Base-by-base conservation (phyloP, 441 rosid genomes). In the Viola pubescens region DNA sequence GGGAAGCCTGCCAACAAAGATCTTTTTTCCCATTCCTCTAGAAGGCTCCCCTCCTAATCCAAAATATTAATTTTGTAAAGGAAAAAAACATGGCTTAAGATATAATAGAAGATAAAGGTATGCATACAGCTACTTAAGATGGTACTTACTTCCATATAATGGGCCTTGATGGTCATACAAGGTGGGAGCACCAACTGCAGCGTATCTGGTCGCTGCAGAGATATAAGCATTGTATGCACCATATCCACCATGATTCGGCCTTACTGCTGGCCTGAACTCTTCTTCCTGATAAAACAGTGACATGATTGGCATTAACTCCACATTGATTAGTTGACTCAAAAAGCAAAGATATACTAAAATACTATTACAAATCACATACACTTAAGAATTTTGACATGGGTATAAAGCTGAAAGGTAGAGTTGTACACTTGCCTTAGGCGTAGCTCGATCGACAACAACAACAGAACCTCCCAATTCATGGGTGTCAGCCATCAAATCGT, bases 211-310 rank as follows among this genome's bases (percentile, higher is more conserved):
- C 11, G 98, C 91, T 14, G 97, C 94, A 67, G 95, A 85, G 67
- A 91, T 89, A 68, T 91, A 91, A 10, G 97, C 95, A 77, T 87
- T 84, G 64, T 89, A 91, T 26, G 98, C 98, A 67, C 97, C 98
- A 73, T 91, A 91, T 64, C 97, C 98, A 61, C 84, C 80, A 38
- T 75, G 77, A 5, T 81, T 54, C 80, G 74, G 68, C 78, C 95
- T 82, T 64, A 82, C 75, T 4, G 71, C 61, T 38, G 92, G 88
- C 75, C 85, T 83, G 54, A 80, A 80, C 51, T 89, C 98, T 66
- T 91, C 98, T 56, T 89, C 98, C 94, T 84, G 77, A 51, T 19
- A 60, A 52, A 7, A 64, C 7, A 64, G 54, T 12, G 48, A 41
- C 37, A 51, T n/a, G 47, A 12, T 46, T 53, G n/a, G 54, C n/a